Base-by-base conservation (phyloP, 2,329 filamentous ascomycete species). In the Talaromyces sp. region DNA sequence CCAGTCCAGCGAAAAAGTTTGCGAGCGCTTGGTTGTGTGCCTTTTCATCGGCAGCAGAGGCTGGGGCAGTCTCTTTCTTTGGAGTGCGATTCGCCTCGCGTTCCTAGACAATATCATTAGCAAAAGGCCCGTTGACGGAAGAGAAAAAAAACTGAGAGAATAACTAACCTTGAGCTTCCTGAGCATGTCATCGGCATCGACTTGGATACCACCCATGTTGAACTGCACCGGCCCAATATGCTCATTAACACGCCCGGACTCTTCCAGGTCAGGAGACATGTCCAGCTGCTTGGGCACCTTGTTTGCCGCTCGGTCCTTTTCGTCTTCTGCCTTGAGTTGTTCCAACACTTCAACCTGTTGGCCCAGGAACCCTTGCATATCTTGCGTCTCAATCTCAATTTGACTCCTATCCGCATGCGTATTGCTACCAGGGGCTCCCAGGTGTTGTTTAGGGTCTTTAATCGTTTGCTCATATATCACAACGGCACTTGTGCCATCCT, bases 171-270 rank as follows among this genome's bases (percentile, higher is more conserved):
- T 92, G 62, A 96, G 80, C 67, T 89, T 85, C 74, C 92, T 89
- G 61, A 96, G 78, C 89, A 95, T 94, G 69, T 96, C 92, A 70
- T 96, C 92, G 9, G 92, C 92, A 75, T 97, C 92, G 31, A 96
- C 90, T 72, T 96, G 92, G 64, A 99, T 97, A 57, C 94, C 94
- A 48, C 94, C 94, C 83, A 99, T 94, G 73, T 99, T 99, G 79
- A 97, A 97, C 71, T 96, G 92, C 65, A 97, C 92, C 0, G 92
- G 92, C 0, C 92, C 92, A 69, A 96, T 96, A 68, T 96, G 92
- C 69, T 93, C 90, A 67, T 87, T 88, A 58, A 83, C 80, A 29
- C 75, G 76, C 64, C 68, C 74, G 56, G 72, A 73, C 57, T 74
- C 72, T 56, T 73, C 74, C 61, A 73, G 66, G 31, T 61, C 35